A percentile compares a stretch with the other conserved stretches of the same genome.
These are phyloP conservation scores for Backusella westeae DNA, from an alignment of 192 early-diverging fungal species.

Conservation along the genomic window DNA sequence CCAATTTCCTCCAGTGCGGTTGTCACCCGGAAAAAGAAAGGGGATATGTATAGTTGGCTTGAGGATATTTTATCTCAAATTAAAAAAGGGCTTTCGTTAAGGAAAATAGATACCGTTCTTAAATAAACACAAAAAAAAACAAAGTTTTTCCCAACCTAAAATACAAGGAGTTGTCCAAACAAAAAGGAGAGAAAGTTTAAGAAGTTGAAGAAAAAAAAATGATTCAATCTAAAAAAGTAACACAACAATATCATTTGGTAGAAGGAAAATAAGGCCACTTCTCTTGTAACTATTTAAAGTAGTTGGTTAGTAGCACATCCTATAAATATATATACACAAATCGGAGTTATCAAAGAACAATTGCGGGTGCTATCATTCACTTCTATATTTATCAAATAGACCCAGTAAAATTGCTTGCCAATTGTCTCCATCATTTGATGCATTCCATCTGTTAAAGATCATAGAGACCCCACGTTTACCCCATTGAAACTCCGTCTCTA, in stretches of 20 bases:
- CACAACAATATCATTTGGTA: neutral
- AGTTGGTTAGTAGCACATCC: neutral
- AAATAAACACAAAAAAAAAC: neutral
- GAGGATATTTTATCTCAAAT: neutral
- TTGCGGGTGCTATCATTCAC: neutral
- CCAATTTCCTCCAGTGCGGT: neutral
- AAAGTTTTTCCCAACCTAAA: neutral
- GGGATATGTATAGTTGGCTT: neutral
- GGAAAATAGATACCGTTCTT: neutral
- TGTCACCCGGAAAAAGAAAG: neutral
- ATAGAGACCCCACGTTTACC: neutral
- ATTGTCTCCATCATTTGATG: neutral
- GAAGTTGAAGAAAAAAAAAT: neutral
- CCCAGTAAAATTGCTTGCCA: neutral
- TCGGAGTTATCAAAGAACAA: neutral
- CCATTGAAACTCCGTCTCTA: neutral
- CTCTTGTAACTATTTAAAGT: neutral
- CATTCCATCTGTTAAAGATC: neutral
- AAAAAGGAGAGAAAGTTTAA: neutral
- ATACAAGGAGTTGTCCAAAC: neutral
- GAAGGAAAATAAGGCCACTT: neutral
- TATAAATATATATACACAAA: neutral
- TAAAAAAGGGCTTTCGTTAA: neutral
- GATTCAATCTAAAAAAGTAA: neutral
- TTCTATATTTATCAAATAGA: neutral